Evolutionary conservation across 2,329 filamentous ascomycete genomes (phyloP).

Genomic region (Fusarium liriodendri): DNA sequence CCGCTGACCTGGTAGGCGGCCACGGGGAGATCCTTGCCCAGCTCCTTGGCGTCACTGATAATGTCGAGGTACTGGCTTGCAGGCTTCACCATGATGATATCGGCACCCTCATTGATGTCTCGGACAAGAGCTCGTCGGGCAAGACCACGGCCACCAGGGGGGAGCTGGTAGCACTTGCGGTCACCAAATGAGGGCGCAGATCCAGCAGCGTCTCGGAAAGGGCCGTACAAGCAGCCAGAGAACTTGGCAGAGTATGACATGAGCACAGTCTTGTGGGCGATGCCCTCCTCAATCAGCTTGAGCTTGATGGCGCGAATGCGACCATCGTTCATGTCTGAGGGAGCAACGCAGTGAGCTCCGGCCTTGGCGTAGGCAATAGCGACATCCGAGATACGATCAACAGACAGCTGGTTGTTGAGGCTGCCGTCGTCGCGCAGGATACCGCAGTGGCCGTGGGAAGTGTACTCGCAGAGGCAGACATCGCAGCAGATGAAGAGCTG

Average conservation of each 20-base stretch:
- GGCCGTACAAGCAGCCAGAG: constrained; percentile 94
- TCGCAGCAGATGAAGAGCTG: constrained; percentile 91
- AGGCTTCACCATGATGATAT: constrained; percentile 99
- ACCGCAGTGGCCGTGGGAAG: constrained; percentile 96
- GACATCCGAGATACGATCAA: constrained; percentile 96
- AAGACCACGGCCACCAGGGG: constrained; percentile 89
- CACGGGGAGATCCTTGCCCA: constrained; percentile 90
- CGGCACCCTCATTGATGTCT: constrained; percentile 93
- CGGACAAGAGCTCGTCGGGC: constrained; percentile 89
- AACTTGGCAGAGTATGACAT: constrained; percentile 99
- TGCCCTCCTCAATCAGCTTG: constrained; percentile 94
- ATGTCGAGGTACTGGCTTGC: constrained; percentile 97
- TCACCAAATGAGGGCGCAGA: constrained; percentile 93
- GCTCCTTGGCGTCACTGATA: constrained; percentile 95
- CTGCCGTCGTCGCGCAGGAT: constrained; percentile 93
- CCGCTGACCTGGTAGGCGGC: constrained; percentile 98
- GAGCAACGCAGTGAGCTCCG: constrained; percentile 95
- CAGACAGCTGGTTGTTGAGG: constrained; percentile 92
- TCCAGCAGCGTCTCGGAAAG: constrained; percentile 95
- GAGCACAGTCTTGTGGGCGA: constrained; percentile 89
- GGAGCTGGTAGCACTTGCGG: constrained; percentile 95
- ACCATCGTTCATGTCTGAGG: constrained; percentile 99
- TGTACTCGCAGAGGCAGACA: constrained; percentile 99
- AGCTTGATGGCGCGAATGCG: constrained; percentile 97
- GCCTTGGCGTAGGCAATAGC: constrained; percentile 97